Evolutionary conservation across 306 rosid genomes (phyloP).

Genomic region (Sicyos baderoa): DNA sequence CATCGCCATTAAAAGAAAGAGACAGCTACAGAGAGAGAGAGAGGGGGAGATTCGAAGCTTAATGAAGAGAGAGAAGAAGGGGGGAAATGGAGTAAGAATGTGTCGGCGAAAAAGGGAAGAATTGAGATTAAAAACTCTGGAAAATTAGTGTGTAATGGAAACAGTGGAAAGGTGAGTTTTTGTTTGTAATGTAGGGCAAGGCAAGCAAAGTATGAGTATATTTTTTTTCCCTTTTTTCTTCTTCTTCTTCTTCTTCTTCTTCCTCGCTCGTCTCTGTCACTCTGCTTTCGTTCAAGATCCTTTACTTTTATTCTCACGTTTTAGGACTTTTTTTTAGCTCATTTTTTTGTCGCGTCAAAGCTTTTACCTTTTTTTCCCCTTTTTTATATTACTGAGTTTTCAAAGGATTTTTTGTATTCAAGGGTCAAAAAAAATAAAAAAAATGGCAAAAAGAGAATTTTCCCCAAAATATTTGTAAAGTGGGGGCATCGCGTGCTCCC

Average conservation of each 20-base stretch:
- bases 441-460: no score
- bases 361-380: not conserved
- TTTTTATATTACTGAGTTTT: no score
- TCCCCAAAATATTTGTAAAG: no score
- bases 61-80: constrained; percentile 45
- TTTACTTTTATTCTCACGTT: constrained; percentile 13
- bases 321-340: not conserved
- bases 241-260: not conserved
- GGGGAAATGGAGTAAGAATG: constrained; percentile 17
- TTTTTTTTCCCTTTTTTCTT: not conserved
- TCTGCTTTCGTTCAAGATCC: not conserved
- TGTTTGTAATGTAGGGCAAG: constrained; percentile 7
- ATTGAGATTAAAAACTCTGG: not conserved
- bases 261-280: not conserved
- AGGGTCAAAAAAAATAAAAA: no score
- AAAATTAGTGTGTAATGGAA: not conserved
- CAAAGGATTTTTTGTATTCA: no score
- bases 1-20: constrained; percentile 62
- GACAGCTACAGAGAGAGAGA: constrained; percentile 21
- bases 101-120: constrained; percentile 18
- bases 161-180: constrained; percentile 4
- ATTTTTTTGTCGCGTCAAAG: constrained; percentile 9
- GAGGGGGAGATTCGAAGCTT: constrained; percentile 67
- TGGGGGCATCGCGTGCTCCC: no score
- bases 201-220: constrained; percentile 17